Evolutionary conservation across 139 green algal genomes (phyloP).

Genomic region (Coccomyxa sp.): DNA sequence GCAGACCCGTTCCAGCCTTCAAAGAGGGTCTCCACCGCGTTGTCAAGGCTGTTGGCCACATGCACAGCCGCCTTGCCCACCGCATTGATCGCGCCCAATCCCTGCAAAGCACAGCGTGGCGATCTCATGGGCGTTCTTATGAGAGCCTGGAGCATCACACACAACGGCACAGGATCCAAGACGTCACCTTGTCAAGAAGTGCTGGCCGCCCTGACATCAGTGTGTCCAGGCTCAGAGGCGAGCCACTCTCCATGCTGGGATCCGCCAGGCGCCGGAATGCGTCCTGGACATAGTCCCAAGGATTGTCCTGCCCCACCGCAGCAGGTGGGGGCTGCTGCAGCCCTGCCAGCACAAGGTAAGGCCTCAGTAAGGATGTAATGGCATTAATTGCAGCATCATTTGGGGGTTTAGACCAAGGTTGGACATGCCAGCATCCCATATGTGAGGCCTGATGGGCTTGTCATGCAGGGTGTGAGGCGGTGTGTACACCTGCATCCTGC

Average conservation of each 20-base stretch:
- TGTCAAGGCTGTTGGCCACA: conserved; percentile 8
- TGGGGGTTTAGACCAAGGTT: too few relatives aligned
- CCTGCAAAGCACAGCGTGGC: background rate
- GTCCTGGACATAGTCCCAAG: background rate
- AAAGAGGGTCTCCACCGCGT: conserved; percentile 9
- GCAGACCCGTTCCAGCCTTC: conserved; percentile 1
- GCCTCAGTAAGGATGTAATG: too few relatives aligned
- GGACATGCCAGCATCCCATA: background rate
- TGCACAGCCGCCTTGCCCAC: conserved; percentile 6
- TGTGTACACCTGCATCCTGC: background rate
- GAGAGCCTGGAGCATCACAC: background rate
- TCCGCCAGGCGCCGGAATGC: background rate
- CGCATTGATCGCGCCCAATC: conserved; percentile 7
- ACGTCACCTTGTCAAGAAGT: background rate
- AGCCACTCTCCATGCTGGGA: background rate
- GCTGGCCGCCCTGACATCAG: background rate
- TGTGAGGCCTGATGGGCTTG: background rate
- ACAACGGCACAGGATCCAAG: background rate
- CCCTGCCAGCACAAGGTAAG: background rate
- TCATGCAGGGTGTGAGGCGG: background rate
- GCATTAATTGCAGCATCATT: background rate
- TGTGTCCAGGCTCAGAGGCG: background rate
- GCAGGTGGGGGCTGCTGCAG: background rate
- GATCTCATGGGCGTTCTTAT: background rate
- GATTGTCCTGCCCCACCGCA: background rate